Conservation (phyloP, 2,329 filamentous ascomycete genomes). For the Davidsoniella australis region DNA sequence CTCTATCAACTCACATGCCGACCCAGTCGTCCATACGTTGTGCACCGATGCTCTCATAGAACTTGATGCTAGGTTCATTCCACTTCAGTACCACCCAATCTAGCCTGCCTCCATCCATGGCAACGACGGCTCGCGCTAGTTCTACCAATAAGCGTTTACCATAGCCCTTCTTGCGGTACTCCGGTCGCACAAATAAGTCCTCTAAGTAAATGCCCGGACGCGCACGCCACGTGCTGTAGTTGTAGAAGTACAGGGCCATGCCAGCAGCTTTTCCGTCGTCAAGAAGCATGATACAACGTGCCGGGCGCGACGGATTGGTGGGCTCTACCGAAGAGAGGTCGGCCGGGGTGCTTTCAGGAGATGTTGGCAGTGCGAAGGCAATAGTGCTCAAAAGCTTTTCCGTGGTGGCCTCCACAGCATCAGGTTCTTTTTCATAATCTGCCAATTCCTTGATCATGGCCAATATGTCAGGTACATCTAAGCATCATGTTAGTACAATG, state of each 20-base stretch:
- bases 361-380: slow-evolving; percentile 48
- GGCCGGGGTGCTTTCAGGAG: slow-evolving; percentile 23
- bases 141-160: slow-evolving; percentile 58
- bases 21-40: slow-evolving; percentile 54
- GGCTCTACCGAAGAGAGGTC: slow-evolving; percentile 30
- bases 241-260: slow-evolving; percentile 88
- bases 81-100: slow-evolving; percentile 89
- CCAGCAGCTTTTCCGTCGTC: slow-evolving; percentile 37
- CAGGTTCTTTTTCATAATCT: slow-evolving; percentile 65
- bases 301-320: slow-evolving; percentile 41
- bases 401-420: slow-evolving; percentile 62
- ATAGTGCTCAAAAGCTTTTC: slow-evolving; percentile 57
- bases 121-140: slow-evolving; percentile 62
- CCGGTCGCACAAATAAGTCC: slow-evolving; percentile 67
- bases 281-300: slow-evolving; percentile 57
- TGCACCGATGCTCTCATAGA: slow-evolving; percentile 62
- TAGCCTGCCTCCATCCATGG: slow-evolving; percentile 55
- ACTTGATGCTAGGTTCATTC: slow-evolving; percentile 80
- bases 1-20: slow-evolving; percentile 55
- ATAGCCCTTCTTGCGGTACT: slow-evolving; percentile 59
- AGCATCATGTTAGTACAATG: background rate
- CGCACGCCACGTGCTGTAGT: slow-evolving; percentile 88
- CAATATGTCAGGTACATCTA: slow-evolving; percentile 72
- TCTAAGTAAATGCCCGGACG: slow-evolving; percentile 81
- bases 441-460: slow-evolving; percentile 71